Conservation (phyloP, 2,329 filamentous ascomycete genomes). For the Coleophoma crateriformis region DNA sequence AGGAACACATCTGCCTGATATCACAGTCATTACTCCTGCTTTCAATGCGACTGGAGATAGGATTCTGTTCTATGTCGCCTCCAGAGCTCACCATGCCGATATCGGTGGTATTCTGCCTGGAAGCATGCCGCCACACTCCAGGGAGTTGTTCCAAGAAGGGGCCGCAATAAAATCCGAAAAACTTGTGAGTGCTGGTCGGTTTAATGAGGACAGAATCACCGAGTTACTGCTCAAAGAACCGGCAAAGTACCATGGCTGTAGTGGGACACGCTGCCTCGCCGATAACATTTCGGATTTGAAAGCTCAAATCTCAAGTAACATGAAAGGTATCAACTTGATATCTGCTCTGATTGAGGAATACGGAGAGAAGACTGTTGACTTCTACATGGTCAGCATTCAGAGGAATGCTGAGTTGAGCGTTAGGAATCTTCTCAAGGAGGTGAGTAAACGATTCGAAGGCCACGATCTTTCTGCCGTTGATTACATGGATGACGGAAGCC, state of each 20-base stretch:
- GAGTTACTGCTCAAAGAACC: conserved; percentile 70
- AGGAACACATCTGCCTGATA: conserved; percentile 77
- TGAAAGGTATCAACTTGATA: conserved; percentile 78
- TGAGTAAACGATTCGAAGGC: conserved; percentile 64
- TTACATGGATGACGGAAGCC: conserved; percentile 83
- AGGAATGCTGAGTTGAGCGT: conserved; percentile 75
- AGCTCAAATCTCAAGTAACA: conserved; percentile 81
- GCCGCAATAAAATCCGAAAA: conserved; percentile 61
- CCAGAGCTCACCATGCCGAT: conserved; percentile 69
- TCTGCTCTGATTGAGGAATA: conserved; percentile 71
- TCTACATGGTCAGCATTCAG: conserved; percentile 81
- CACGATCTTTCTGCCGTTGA: conserved; percentile 70
- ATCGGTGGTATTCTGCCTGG: conserved; percentile 80
- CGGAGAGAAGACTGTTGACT: conserved; percentile 69
- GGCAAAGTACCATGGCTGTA: conserved; percentile 68
- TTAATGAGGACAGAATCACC: conserved; percentile 72
- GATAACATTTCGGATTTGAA: conserved; percentile 86
- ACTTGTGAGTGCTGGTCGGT: conserved; percentile 69
- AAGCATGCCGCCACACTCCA: conserved; percentile 74
- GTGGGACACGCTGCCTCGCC: conserved; percentile 69
- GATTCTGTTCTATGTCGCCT: conserved; percentile 21
- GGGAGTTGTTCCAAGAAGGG: conserved; percentile 59
- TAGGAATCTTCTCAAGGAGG: conserved; percentile 64
- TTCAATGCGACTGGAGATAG: conserved; percentile 57
- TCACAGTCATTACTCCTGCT: conserved; percentile 75